These are phyloP conservation scores for Stipa capillata DNA, from an alignment of 176 grass and related monocot genomes.

Conservation along the genomic window DNA sequence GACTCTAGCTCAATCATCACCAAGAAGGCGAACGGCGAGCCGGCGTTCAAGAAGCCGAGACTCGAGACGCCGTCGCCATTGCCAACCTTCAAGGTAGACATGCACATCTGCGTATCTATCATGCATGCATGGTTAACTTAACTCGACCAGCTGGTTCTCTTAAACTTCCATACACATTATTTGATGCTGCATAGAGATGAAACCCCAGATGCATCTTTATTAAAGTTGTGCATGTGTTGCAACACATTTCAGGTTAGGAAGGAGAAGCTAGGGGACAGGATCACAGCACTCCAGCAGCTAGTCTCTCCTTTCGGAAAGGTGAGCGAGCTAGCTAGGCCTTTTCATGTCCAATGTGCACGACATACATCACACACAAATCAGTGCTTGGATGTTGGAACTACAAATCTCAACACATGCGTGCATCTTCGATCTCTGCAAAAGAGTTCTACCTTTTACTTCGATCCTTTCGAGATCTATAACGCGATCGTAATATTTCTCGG, in stretches of 20 bases:
- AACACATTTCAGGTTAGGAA: conserved; percentile 85
- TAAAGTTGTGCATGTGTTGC: conserved; percentile 6
- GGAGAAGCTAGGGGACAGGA: conserved; percentile 98
- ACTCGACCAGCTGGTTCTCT: background rate
- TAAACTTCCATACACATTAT: background rate
- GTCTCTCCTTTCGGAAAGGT: conserved; percentile 99
- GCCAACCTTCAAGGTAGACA: conserved; percentile 65
- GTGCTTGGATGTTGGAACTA: conserved; percentile 31
- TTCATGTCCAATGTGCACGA: background rate
- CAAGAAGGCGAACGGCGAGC: conserved; percentile 31
- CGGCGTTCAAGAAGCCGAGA: conserved; percentile 44
- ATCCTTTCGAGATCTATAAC: background rate
- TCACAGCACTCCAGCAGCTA: conserved; percentile 95
- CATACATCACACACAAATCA: conserved; percentile 3
- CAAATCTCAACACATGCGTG: background rate
- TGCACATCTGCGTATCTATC: background rate
- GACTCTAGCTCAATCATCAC: conserved; percentile 27
- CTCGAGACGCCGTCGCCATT: conserved; percentile 44
- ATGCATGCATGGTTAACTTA: background rate
- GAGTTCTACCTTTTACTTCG: background rate
- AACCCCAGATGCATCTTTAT: background rate
- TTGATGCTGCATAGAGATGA: background rate
- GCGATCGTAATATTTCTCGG: conserved; percentile 38
- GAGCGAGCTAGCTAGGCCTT: background rate
- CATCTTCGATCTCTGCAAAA: background rate